These are phyloP conservation scores for Suhomyces chickasaworum DNA, from an alignment of 1,139 yeast genomes.

Conservation along the genomic window DNA sequence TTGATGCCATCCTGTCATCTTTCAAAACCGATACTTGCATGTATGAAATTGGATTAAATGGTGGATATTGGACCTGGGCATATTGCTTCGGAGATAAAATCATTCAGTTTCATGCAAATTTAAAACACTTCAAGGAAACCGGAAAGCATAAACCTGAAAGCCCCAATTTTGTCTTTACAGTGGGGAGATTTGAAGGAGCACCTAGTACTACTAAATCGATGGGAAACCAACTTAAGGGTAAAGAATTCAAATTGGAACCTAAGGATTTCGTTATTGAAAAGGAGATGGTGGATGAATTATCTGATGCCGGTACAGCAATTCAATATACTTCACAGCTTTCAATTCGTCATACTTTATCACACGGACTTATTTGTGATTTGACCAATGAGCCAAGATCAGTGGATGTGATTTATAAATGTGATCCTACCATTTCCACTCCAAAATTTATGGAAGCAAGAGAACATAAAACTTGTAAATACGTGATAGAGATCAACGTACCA, in stretches of 20 bases:
- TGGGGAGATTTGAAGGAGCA: conserved; percentile 46
- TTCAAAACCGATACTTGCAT: conserved; percentile 32
- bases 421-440: conserved; percentile 31
- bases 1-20: conserved; percentile 22
- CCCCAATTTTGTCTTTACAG: conserved; percentile 43
- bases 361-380: conserved; percentile 75
- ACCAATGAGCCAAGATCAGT: conserved; percentile 63
- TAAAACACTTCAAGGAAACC: conserved; percentile 26
- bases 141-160: conserved; percentile 35
- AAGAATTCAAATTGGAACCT: conserved; percentile 12
- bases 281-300: conserved; percentile 22
- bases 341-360: conserved; percentile 53
- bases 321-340: conserved; percentile 28
- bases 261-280: conserved; percentile 27
- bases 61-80: conserved; percentile 67
- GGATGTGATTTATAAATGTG: conserved; percentile 71
- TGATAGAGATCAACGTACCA: conserved; percentile 59
- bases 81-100: conserved; percentile 57
- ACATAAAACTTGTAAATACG: conserved; percentile 71
- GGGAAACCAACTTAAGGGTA: conserved; percentile 26
- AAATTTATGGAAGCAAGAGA: conserved; percentile 54
- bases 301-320: conserved; percentile 14
- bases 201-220: conserved; percentile 23
- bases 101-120: conserved; percentile 57
- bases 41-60: conserved; percentile 36